Conservation (phyloP, 257 asterid species). For the Capsicum baccatum region DNA sequence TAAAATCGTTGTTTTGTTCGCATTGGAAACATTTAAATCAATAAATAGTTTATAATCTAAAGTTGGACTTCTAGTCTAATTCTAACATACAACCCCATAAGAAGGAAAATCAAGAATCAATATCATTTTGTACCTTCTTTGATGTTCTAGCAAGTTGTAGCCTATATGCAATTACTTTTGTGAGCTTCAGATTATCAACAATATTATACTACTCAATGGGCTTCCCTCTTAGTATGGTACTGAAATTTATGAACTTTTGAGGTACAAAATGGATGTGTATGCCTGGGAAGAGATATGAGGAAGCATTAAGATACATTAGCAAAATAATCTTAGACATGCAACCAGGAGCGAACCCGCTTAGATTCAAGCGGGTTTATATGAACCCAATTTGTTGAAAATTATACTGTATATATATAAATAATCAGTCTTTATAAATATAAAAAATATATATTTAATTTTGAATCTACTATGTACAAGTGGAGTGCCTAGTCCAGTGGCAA, state of each 20-base stretch:
- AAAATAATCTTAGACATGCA: conserved; percentile 39
- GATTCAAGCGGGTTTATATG: no score
- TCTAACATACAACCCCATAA: neutral
- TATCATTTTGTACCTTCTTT: conserved; percentile 60
- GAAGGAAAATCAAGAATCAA: conserved; percentile 12
- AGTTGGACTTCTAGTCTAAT: conserved; percentile 13
- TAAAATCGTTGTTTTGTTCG: neutral
- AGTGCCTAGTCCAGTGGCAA: no score
- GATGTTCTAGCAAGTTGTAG: conserved; percentile 58
- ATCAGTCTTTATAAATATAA: no score
- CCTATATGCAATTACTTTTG: conserved; percentile 61
- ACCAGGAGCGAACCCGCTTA: no score
- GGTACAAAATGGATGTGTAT: conserved; percentile 84
- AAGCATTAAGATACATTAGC: conserved; percentile 28
- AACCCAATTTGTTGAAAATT: no score
- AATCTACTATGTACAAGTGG: no score
- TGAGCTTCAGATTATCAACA: conserved; percentile 65
- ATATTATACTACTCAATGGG: conserved; percentile 75
- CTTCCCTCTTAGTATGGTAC: conserved; percentile 77
- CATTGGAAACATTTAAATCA: conserved; percentile 13
- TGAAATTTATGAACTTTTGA: conserved; percentile 70
- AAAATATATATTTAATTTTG: no score
- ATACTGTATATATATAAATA: no score
- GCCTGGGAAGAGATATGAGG: conserved; percentile 60
- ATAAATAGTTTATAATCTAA: neutral